A percentile compares a stretch with the other conserved stretches of the same genome.
phyloP scores from a whole-genome alignment of 257 asterid genomes.

The Galeopsis tetrahit region DNA sequence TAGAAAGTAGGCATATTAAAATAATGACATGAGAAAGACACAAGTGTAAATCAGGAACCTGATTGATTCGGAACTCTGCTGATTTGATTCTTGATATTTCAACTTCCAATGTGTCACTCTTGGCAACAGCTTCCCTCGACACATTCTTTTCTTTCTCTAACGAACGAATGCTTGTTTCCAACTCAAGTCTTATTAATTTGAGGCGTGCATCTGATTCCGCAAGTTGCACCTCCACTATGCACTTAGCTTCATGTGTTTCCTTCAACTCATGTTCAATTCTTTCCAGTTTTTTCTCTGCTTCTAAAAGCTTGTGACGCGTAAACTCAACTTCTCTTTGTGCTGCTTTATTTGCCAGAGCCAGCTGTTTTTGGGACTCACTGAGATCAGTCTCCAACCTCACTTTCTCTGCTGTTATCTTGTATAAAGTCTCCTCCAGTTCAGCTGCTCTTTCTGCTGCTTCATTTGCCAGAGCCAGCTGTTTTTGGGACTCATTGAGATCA shows the following conservation, averaged over 20 bases:
- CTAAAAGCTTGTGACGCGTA: constrained; percentile 49
- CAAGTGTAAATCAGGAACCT: constrained; percentile 46
- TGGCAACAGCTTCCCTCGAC: constrained; percentile 58
- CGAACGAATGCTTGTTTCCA: constrained; percentile 42
- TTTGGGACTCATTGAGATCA: constrained; percentile 49
- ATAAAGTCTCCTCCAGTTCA: constrained; percentile 58
- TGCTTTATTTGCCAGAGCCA: constrained; percentile 53
- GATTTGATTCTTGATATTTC: constrained; percentile 60
- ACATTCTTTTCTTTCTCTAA: constrained; percentile 50
- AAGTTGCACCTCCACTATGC: constrained; percentile 43
- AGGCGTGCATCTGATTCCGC: constrained; percentile 54
- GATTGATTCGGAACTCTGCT: constrained; percentile 60
- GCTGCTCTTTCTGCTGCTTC: constrained; percentile 56
- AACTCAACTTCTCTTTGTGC: constrained; percentile 47
- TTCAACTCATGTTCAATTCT: constrained; percentile 50
- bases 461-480: constrained; percentile 50
- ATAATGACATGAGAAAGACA: neutral
- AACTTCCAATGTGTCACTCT: constrained; percentile 46
- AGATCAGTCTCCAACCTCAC: constrained; percentile 53
- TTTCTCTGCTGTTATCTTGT: constrained; percentile 57
- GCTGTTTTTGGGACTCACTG: constrained; percentile 48
- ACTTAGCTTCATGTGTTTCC: constrained; percentile 44
- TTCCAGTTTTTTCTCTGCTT: constrained; percentile 46
- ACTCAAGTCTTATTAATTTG: constrained; percentile 45
- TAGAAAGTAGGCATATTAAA: neutral